A percentile compares a stretch with the other conserved stretches of the same genome.
These are phyloP conservation scores for Trametes cubensis DNA, from an alignment of 768 basidiomycete species.

Conservation along the genomic window DNA sequence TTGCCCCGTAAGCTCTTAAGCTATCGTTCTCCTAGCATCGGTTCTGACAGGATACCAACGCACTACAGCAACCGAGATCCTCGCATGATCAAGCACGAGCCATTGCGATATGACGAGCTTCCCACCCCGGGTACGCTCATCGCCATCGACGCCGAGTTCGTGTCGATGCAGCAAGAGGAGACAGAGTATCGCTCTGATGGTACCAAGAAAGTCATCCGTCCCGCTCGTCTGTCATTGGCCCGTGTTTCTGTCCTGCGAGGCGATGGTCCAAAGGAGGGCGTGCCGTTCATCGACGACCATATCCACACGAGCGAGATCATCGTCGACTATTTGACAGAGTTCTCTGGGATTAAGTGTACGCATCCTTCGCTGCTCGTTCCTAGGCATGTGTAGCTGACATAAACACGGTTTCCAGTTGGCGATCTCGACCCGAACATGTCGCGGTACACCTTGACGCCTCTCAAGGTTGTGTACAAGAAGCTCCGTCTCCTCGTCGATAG, in stretches of 20 bases:
- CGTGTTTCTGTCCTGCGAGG: slow-evolving; percentile 94
- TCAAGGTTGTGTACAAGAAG: slow-evolving; percentile 99
- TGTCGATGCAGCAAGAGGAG: slow-evolving; percentile 98
- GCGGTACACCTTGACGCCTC: slow-evolving; percentile 85
- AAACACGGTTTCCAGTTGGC: slow-evolving; percentile 61
- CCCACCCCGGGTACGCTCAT: slow-evolving; percentile 86
- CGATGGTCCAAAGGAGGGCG: slow-evolving; percentile 73
- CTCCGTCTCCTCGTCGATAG: slow-evolving; percentile 88
- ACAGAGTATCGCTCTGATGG: slow-evolving; percentile 95
- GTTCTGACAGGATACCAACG: neutral
- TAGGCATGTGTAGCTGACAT: neutral
- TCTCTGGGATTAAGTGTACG: slow-evolving; percentile 92
- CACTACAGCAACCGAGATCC: slow-evolving; percentile 73
- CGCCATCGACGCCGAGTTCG: slow-evolving; percentile 97
- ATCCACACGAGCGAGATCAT: slow-evolving; percentile 96
- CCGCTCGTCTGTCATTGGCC: slow-evolving; percentile 88
- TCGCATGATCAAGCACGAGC: slow-evolving; percentile 74
- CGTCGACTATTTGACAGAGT: slow-evolving; percentile 96
- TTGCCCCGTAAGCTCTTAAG: slow-evolving; percentile 64
- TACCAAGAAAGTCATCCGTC: slow-evolving; percentile 88
- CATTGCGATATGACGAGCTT: slow-evolving; percentile 70
- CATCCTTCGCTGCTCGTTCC: neutral
- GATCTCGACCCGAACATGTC: slow-evolving; percentile 88
- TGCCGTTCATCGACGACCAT: slow-evolving; percentile 97
- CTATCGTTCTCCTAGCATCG: neutral